Conservation (phyloP, 176 grass and related monocot species). For the Cenchrus purpureus region DNA sequence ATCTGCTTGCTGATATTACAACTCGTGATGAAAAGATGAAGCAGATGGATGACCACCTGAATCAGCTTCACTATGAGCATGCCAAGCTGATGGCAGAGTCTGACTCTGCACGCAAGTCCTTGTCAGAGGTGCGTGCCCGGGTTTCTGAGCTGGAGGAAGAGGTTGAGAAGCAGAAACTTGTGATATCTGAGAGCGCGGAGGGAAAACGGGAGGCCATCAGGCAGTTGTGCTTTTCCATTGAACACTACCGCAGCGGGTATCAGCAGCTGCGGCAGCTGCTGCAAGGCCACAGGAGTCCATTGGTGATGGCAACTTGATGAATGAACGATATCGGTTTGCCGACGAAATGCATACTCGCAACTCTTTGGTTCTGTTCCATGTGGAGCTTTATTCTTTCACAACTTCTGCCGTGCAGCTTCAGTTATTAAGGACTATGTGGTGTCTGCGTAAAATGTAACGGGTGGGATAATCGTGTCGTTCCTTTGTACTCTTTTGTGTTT, state of each 20-base stretch:
- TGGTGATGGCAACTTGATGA: conserved; percentile 59
- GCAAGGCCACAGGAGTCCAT: conserved; percentile 65
- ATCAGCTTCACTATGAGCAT: conserved; percentile 66
- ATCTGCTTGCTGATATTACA: conserved; percentile 50
- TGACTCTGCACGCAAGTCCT: conserved; percentile 1
- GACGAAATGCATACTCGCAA: neutral
- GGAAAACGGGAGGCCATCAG: conserved; percentile 92
- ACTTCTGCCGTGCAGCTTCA: conserved; percentile 17
- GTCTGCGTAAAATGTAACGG: conserved; percentile 12
- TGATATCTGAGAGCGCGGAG: conserved; percentile 73
- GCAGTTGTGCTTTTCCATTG: conserved; percentile 88
- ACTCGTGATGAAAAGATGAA: conserved; percentile 55
- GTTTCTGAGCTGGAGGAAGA: conserved; percentile 72
- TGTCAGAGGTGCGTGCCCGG: conserved; percentile 34
- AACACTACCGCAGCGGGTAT: conserved; percentile 84
- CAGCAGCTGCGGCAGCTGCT: conserved; percentile 69
- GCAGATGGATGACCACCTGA: conserved; percentile 57
- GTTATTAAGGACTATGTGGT: conserved; percentile 21
- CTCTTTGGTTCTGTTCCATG: neutral
- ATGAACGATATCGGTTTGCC: neutral
- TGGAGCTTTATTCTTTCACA: conserved; percentile 3
- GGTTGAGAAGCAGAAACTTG: conserved; percentile 65
- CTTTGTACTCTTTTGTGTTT: neutral
- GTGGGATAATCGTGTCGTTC: neutral
- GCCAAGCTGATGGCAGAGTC: conserved; percentile 58